Conservation (phyloP, 176 grass and related monocot species). For the Juncus effusus region DNA sequence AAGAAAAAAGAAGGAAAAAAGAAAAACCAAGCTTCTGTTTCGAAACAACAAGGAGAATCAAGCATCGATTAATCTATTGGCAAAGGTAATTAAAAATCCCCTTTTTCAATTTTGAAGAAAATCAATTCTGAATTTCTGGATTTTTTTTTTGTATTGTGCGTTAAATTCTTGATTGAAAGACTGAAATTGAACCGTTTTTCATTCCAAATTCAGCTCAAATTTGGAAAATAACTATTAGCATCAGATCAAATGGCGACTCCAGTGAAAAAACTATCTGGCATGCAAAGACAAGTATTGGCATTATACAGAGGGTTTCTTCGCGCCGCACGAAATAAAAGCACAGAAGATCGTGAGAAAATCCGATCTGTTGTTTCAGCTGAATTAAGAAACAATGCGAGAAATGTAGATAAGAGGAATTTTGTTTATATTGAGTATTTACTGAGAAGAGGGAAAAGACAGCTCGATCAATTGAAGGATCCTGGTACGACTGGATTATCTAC, state of each 20-base stretch:
- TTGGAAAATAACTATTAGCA: background rate
- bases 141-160: too few species aligned
- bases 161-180: too few species aligned
- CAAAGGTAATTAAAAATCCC: too few species aligned
- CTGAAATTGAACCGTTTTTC: too few species aligned
- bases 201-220: too few species aligned
- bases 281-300: constrained; percentile 78
- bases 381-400: constrained; percentile 62
- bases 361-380: constrained; percentile 59
- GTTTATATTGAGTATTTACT: constrained; percentile 91
- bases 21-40: too few species aligned
- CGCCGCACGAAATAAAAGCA: constrained; percentile 44
- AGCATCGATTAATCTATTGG: too few species aligned
- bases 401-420: constrained; percentile 76
- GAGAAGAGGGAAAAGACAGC: constrained; percentile 77
- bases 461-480: constrained; percentile 87
- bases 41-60: too few species aligned
- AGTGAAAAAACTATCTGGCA: constrained; percentile 51
- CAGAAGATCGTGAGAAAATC: constrained; percentile 58
- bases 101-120: too few species aligned
- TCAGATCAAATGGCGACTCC: constrained; percentile 57
- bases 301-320: constrained; percentile 80
- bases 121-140: too few species aligned
- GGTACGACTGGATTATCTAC: constrained; percentile 63
- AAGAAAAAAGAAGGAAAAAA: too few species aligned